phyloP scores from a whole-genome alignment of 768 basidiomycete genomes.

The Suillus fuscotomentosus region DNA sequence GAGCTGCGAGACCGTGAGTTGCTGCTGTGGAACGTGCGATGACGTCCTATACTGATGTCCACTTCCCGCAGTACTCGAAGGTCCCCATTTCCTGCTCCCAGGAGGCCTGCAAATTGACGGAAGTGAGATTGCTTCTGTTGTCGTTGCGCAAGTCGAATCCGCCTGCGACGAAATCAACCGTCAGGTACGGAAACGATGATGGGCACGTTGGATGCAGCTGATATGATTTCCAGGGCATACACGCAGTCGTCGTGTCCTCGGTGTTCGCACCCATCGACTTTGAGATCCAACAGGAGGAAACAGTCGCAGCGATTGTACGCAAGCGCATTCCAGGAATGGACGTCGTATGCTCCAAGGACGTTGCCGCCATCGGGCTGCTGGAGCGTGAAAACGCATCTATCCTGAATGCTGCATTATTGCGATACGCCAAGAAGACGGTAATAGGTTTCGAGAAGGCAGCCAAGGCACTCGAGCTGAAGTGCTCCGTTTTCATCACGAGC shows the following conservation, averaged over 20 bases:
- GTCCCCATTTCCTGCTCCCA: slow-evolving; percentile 34
- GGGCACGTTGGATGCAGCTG: background rate
- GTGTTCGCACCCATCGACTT: slow-evolving; percentile 50
- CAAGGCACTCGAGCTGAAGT: slow-evolving; percentile 41
- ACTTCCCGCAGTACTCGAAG: slow-evolving; percentile 20
- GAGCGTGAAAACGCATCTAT: slow-evolving; percentile 70
- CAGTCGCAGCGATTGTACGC: slow-evolving; percentile 41
- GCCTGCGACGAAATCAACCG: slow-evolving; percentile 40
- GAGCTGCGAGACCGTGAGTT: slow-evolving; percentile 29
- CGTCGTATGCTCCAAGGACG: slow-evolving; percentile 54
- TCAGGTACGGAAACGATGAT: slow-evolving; percentile 16
- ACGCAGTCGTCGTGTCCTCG: slow-evolving; percentile 43
- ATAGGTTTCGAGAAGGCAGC: slow-evolving; percentile 52
- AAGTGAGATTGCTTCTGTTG: slow-evolving; percentile 40
- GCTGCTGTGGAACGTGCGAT: slow-evolving; percentile 4
- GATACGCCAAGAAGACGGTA: slow-evolving; percentile 57
- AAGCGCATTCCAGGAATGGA: slow-evolving; percentile 40
- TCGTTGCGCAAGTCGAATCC: slow-evolving; percentile 43
- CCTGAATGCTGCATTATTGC: slow-evolving; percentile 61
- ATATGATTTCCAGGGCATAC: slow-evolving; percentile 18
- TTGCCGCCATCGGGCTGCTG: slow-evolving; percentile 57
- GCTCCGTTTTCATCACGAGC: slow-evolving; percentile 58
- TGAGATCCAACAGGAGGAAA: slow-evolving; percentile 45
- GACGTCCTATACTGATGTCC: slow-evolving; percentile 11
- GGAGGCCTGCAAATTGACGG: slow-evolving; percentile 48